These are phyloP conservation scores for Avena atlantica DNA, from an alignment of 176 grass and related monocot species.

Conservation along the genomic window DNA sequence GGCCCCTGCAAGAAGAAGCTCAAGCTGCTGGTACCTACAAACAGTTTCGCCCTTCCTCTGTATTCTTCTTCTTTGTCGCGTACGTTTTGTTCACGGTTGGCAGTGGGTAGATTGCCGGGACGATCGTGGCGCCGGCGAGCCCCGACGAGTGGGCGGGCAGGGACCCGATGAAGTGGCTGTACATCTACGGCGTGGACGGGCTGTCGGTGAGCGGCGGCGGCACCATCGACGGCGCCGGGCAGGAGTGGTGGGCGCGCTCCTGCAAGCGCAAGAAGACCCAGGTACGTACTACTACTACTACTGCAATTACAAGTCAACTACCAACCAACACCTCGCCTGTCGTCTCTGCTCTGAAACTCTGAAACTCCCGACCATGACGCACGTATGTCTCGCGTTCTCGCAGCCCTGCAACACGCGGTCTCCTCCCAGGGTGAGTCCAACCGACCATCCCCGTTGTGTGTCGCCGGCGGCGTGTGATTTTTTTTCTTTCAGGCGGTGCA, in stretches of 20 bases:
- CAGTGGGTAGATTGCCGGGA: slow-evolving; percentile 46
- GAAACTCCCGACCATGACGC: neutral
- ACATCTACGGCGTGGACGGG: slow-evolving; percentile 59
- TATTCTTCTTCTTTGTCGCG: neutral
- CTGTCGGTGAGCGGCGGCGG: slow-evolving; percentile 70
- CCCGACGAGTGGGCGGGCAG: slow-evolving; percentile 58
- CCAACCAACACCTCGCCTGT: neutral
- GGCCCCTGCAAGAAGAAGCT: slow-evolving; percentile 81
- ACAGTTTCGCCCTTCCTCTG: neutral
- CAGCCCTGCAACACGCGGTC: slow-evolving; percentile 59
- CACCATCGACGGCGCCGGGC: slow-evolving; percentile 75
- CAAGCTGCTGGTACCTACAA: slow-evolving; percentile 61
- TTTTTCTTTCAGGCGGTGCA: slow-evolving; percentile 59
- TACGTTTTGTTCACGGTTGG: neutral
- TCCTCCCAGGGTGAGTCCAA: slow-evolving; percentile 66
- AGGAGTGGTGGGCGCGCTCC: slow-evolving; percentile 79
- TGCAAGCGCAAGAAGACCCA: slow-evolving; percentile 73
- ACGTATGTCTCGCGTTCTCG: neutral
- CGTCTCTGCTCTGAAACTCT: neutral
- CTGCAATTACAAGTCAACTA: neutral
- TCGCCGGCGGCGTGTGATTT: too few species aligned
- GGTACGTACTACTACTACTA: neutral
- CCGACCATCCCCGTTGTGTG: too few species aligned
- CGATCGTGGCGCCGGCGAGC: slow-evolving; percentile 64
- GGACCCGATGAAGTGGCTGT: slow-evolving; percentile 71